Conservation (phyloP, 2,329 filamentous ascomycete species). For the Exophiala dermatitidis region DNA sequence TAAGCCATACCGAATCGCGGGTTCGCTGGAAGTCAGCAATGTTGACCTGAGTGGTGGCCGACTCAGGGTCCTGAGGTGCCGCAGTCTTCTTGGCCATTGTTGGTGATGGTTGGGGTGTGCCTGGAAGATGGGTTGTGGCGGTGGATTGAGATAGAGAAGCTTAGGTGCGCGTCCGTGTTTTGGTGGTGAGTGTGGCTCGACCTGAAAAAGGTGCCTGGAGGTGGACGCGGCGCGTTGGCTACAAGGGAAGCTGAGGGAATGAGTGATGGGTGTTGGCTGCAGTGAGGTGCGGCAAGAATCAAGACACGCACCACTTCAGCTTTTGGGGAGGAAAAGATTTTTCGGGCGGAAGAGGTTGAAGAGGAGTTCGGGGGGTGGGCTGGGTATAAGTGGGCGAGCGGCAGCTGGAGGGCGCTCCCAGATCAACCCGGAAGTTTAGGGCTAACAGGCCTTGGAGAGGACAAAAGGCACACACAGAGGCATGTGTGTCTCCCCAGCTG, state of each 20-base stretch:
- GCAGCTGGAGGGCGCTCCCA: constrained; percentile 20
- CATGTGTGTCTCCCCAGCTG: no score
- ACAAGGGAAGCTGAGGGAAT: constrained; percentile 2
- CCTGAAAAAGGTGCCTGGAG: constrained; percentile 24
- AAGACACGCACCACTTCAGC: not conserved
- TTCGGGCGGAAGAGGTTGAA: constrained; percentile 5
- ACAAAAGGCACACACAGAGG: no score
- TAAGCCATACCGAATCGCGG: constrained; percentile 66
- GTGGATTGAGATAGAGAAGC: not conserved
- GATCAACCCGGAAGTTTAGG: constrained; percentile 12
- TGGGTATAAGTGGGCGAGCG: constrained; percentile 21
- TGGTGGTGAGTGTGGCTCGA: constrained; percentile 14
- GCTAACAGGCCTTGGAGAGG: not conserved
- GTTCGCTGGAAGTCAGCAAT: constrained; percentile 72
- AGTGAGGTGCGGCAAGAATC: no score
- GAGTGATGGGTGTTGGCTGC: not conserved
- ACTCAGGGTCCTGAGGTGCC: constrained; percentile 26
- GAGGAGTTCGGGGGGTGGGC: constrained; percentile 27
- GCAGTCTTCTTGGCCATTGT: constrained; percentile 25
- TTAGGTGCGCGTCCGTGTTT: not conserved
- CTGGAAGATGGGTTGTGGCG: no score
- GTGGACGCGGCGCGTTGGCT: constrained; percentile 26
- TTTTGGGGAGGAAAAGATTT: constrained; percentile 6
- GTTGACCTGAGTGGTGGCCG: constrained; percentile 37
- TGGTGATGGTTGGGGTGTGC: not conserved